Conservation (phyloP, 1,284 basidiomycete genomes). For the Microbotryum violaceum region DNA sequence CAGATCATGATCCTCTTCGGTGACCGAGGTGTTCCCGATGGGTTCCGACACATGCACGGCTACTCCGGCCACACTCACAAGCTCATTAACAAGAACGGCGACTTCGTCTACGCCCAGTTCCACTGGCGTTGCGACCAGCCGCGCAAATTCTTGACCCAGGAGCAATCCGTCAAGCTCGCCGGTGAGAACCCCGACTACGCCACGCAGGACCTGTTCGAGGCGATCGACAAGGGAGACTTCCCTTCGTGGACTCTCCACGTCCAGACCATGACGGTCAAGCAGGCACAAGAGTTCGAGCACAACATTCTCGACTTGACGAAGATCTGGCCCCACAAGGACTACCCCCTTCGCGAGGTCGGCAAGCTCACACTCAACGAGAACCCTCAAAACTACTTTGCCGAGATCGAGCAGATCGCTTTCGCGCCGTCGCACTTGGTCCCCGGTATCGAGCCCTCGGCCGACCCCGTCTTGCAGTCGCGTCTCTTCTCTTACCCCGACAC, state of each 20-base stretch:
- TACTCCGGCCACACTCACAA: constrained; percentile 93
- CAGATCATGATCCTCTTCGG: constrained; percentile 79
- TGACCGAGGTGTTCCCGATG: constrained; percentile 84
- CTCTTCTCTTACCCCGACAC: constrained; percentile 94
- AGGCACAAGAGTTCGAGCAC: constrained; percentile 68
- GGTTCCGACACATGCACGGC: constrained; percentile 74
- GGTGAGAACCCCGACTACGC: constrained; percentile 76
- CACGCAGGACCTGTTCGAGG: constrained; percentile 64
- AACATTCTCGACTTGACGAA: constrained; percentile 87
- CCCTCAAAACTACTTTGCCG: constrained; percentile 60
- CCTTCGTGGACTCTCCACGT: constrained; percentile 73
- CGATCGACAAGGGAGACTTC: constrained; percentile 67
- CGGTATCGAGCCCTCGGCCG: constrained; percentile 78
- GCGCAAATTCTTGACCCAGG: constrained; percentile 60
- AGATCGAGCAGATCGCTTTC: constrained; percentile 58
- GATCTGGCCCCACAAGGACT: constrained; percentile 49
- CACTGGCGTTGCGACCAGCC: constrained; percentile 69
- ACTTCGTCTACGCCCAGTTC: constrained; percentile 74
- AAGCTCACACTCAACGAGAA: constrained; percentile 82
- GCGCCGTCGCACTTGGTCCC: constrained; percentile 76
- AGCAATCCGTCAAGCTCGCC: constrained; percentile 51
- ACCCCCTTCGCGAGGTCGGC: constrained; percentile 76
- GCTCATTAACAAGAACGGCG: constrained; percentile 70
- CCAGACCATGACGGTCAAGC: constrained; percentile 53
- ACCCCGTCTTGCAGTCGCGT: constrained; percentile 85